Evolutionary conservation across 2,329 filamentous ascomycete species (phyloP).

Genomic region (Fusarium sp.): DNA sequence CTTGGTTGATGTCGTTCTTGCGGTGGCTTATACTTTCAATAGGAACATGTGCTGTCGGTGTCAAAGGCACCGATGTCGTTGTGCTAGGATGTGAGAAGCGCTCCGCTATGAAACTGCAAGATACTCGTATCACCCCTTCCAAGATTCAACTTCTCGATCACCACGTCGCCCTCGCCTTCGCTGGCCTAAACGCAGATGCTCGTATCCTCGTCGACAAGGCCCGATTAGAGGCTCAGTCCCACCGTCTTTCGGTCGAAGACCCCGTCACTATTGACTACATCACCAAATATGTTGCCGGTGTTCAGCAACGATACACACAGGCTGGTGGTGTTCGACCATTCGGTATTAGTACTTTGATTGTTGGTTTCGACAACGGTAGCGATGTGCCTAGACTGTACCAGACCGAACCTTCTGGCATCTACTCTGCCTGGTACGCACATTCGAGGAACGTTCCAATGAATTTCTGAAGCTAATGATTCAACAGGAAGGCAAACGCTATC

Average conservation of each 20-base stretch:
- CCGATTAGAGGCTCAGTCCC: slow-evolving; percentile 94
- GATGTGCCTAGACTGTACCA: slow-evolving; percentile 91
- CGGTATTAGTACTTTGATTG: slow-evolving; percentile 96
- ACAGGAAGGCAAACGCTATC: slow-evolving; percentile 98
- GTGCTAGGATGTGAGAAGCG: slow-evolving; percentile 98
- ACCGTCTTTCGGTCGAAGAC: slow-evolving; percentile 96
- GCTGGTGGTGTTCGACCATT: slow-evolving; percentile 98
- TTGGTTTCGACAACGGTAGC: slow-evolving; percentile 97
- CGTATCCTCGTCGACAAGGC: slow-evolving; percentile 99
- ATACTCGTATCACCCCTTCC: slow-evolving; percentile 97
- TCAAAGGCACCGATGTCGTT: slow-evolving; percentile 94
- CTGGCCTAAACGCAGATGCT: slow-evolving; percentile 96
- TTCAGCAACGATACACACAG: slow-evolving; percentile 99
- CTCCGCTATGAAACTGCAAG: slow-evolving; percentile 99
- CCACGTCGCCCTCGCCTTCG: slow-evolving; percentile 97
- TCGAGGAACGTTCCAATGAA: neutral
- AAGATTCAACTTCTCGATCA: slow-evolving; percentile 97
- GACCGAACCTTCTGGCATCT: slow-evolving; percentile 99
- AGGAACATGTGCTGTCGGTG: slow-evolving; percentile 98
- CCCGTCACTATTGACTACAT: slow-evolving; percentile 99
- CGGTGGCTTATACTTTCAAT: slow-evolving; percentile 32
- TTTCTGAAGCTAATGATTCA: slow-evolving; percentile 14
- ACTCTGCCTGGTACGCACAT: slow-evolving; percentile 89
- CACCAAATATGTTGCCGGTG: slow-evolving; percentile 97
- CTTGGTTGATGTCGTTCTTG: neutral